These are phyloP conservation scores for Ciborinia camelliae DNA, from an alignment of 2,329 filamentous ascomycete species.

Conservation along the genomic window DNA sequence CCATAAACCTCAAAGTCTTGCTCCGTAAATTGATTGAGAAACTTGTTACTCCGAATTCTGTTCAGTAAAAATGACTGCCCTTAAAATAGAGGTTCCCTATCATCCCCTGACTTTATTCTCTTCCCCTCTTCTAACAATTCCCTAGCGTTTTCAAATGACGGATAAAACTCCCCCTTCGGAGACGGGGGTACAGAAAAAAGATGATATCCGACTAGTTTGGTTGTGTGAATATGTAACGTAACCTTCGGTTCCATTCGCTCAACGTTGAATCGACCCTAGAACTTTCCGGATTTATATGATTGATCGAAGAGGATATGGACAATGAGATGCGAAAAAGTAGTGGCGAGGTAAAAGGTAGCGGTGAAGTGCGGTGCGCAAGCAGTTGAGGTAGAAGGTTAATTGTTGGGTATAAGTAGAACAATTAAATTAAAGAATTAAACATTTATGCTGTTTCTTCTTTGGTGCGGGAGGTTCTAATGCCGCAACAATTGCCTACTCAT, in stretches of 20 bases:
- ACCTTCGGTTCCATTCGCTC: not conserved
- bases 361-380: not conserved
- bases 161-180: not conserved
- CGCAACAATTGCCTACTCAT: constrained; percentile 80
- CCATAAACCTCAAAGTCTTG: not conserved
- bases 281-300: constrained; percentile 3
- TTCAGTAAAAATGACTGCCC: not conserved
- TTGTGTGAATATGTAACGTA: constrained; percentile 11
- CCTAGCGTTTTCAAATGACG: not conserved
- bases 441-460: constrained; percentile 73
- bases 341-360: not conserved
- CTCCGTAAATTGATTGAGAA: not conserved
- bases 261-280: not conserved
- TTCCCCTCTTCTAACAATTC: not conserved
- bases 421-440: constrained; percentile 58
- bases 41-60: not conserved
- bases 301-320: constrained; percentile 2
- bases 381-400: constrained; percentile 2
- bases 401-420: constrained; percentile 1
- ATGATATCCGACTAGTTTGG: not conserved
- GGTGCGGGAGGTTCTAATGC: constrained; percentile 83
- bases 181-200: not conserved
- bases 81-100: not conserved
- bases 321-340: not conserved
- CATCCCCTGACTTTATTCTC: not conserved